Evolutionary conservation across 2,329 filamentous ascomycete species (phyloP), one percentile per base, ranked within the genome.

Genomic region (Pseudohalonectria lignicola): DNA sequence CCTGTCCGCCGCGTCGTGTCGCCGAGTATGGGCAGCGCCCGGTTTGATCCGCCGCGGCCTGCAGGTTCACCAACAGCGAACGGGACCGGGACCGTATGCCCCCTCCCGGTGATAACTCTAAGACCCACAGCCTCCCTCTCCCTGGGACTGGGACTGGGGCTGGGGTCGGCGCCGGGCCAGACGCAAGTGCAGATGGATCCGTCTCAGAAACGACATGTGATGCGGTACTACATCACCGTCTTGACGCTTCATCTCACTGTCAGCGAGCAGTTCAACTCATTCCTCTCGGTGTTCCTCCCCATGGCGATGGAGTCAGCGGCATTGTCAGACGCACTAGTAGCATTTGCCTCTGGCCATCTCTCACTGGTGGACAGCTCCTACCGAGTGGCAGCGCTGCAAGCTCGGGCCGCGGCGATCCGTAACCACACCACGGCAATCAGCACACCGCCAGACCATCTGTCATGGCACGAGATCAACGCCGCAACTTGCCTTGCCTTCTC

Each of bases 271-370:
- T 33, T 19, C 12, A 33, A 33, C 31, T 33, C 31, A 6, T 33
- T 33, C 12, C 12, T 33, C 12, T 33, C 31, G 45, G 44, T 39
- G 2, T 44, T 44, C 7, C 25, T 46, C 10, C 44, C 44, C 3
- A 46, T 46, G 44, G 44, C 44, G 3, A 45, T 46, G 42, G 42
- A 46, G 28, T 46, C 44, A 3, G 32, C 21, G 8, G 38, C 44
- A 8, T 35, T 46, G 2, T 43, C 42, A 18, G 44, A 44, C 17
- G 43, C 44, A 3, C 31, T 46, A 3, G 32, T 46, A 5, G 38
- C 44, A 0, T 41, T 45, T 3, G 40, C 44, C 6, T 39, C 42
- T 2, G 40, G 42, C 2, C 44, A 46, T 10, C 20, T 46, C 5
- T 42, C 42, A 2, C 38, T 46, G 15, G 35, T 25, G 7, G 34